phyloP scores from a whole-genome alignment of 2,329 filamentous ascomycete genomes.

The Epichloe glyceriae region DNA sequence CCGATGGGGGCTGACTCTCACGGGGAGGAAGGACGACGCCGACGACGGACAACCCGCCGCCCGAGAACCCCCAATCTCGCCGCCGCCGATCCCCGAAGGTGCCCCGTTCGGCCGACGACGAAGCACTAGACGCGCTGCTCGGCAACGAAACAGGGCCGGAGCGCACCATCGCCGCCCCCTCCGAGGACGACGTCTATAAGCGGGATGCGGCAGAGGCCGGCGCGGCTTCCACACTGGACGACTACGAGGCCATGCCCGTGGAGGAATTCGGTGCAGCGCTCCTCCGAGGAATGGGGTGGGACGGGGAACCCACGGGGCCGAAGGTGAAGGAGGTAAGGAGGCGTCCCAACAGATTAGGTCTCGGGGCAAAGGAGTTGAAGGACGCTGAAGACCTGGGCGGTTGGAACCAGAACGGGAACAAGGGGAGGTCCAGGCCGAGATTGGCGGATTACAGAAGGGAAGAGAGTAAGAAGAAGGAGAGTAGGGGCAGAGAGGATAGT shows the following conservation, averaged over 20 bases:
- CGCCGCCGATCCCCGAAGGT: not conserved
- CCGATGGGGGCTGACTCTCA: conserved; percentile 39
- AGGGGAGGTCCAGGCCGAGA: conserved; percentile 28
- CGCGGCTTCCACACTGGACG: conserved; percentile 62
- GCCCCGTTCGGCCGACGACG: conserved; percentile 25
- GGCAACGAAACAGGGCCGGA: conserved; percentile 34
- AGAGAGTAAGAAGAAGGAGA: conserved; percentile 31
- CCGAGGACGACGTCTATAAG: conserved; percentile 56
- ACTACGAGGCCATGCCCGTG: conserved; percentile 80
- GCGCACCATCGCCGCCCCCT: conserved; percentile 37
- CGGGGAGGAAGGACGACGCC: conserved; percentile 34
- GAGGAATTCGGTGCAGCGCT: conserved; percentile 90
- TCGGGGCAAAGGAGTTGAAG: conserved; percentile 75
- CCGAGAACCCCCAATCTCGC: not conserved
- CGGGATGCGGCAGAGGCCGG: conserved; percentile 61
- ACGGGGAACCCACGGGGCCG: conserved; percentile 46
- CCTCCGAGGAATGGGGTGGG: conserved; percentile 91
- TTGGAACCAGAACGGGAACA: conserved; percentile 60
- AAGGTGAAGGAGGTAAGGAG: conserved; percentile 51
- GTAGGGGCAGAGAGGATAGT: conserved; percentile 27
- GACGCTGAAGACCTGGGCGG: conserved; percentile 60
- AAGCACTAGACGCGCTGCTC: conserved; percentile 55
- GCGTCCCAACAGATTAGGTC: conserved; percentile 69
- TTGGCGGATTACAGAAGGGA: conserved; percentile 37
- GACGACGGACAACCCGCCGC: conserved; percentile 10